phyloP scores from a whole-genome alignment of 331 rosid species.

The Pyracantha coccinea region DNA sequence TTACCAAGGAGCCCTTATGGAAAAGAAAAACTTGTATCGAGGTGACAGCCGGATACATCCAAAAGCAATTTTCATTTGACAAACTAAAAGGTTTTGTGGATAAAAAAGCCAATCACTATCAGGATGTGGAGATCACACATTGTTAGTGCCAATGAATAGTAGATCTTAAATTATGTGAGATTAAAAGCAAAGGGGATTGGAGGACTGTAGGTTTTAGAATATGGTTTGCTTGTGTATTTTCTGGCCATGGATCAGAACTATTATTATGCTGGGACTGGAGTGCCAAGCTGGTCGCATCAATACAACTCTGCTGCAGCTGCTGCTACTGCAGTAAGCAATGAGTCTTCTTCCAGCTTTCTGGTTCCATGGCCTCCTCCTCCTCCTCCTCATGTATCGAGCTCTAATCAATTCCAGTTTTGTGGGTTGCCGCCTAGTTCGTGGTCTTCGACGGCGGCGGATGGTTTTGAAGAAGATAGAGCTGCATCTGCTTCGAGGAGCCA shows the following conservation, averaged over 20 bases:
- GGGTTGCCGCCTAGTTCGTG: slow-evolving; percentile 35
- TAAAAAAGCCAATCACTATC: slow-evolving; percentile 53
- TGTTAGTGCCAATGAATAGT: slow-evolving; percentile 54
- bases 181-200: slow-evolving; percentile 32
- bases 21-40: slow-evolving; percentile 5
- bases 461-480: slow-evolving; percentile 42
- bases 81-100: slow-evolving; percentile 34
- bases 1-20: too few species aligned
- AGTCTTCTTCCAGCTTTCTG: slow-evolving; percentile 21
- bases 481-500: slow-evolving; percentile 78
- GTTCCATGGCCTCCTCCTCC: slow-evolving; percentile 28
- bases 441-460: slow-evolving; percentile 27
- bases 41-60: slow-evolving; percentile 49
- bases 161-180: slow-evolving; percentile 1
- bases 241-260: slow-evolving; percentile 41
- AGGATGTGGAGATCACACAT: slow-evolving; percentile 39
- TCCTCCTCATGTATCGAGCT: slow-evolving; percentile 25
- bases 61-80: slow-evolving; percentile 54
- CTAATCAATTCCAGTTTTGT: slow-evolving; percentile 34
- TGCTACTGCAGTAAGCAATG: slow-evolving; percentile 2
- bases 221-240: not conserved
- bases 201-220: slow-evolving; percentile 4
- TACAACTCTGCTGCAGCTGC: not conserved
- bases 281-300: slow-evolving; percentile 15
- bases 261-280: slow-evolving; percentile 35